Evolutionary conservation across 495 filamentous ascomycete species (phyloP).

Genomic region (Corynascus novoguineensis): DNA sequence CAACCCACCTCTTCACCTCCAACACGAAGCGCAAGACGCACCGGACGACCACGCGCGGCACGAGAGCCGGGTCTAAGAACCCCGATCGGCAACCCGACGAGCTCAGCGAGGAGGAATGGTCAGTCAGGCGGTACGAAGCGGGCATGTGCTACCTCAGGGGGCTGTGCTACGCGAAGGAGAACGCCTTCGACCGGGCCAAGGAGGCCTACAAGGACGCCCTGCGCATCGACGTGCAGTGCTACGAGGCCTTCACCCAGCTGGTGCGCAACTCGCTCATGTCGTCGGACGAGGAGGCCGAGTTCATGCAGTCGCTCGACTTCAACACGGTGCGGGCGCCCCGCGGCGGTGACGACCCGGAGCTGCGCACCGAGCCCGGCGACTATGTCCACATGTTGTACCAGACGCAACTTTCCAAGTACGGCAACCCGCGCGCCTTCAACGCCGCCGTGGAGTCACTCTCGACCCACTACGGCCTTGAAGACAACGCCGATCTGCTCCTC

Average conservation of each 20-base stretch:
- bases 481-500: conserved; percentile 87
- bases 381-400: conserved; percentile 97
- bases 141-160: conserved; percentile 96
- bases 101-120: conserved; percentile 62
- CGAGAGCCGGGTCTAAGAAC: conserved; percentile 36
- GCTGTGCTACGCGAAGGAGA: conserved; percentile 93
- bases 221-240: conserved; percentile 95
- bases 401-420: conserved; percentile 92
- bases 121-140: conserved; percentile 81
- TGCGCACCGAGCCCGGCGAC: conserved; percentile 74
- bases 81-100: conserved; percentile 48
- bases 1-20: conserved; percentile 72
- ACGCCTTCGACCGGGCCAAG: conserved; percentile 93
- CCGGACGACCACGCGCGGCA: conserved; percentile 40
- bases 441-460: conserved; percentile 85
- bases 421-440: conserved; percentile 74
- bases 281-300: conserved; percentile 92
- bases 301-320: conserved; percentile 88
- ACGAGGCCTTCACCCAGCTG: conserved; percentile 94
- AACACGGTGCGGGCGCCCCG: conserved; percentile 59
- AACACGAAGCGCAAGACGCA: conserved; percentile 53
- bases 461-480: conserved; percentile 82
- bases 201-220: conserved; percentile 98
- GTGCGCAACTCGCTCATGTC: conserved; percentile 98
- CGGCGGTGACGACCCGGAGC: conserved; percentile 43